These are phyloP conservation scores for Austroboletus novae-zelandiae DNA, from an alignment of 1,284 basidiomycete genomes.

Conservation along the genomic window DNA sequence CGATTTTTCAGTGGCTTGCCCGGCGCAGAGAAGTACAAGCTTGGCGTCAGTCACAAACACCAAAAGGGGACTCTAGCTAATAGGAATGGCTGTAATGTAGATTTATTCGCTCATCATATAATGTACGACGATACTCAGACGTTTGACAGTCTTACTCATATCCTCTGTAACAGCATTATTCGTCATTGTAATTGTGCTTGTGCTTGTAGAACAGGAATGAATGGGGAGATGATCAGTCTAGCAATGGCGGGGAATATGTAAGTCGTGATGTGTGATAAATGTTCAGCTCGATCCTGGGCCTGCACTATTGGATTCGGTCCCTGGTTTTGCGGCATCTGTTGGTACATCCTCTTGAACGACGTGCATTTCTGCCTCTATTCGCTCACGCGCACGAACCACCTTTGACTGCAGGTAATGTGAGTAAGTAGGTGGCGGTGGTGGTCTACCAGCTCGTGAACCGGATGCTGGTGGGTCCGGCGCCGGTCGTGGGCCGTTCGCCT, in stretches of 20 bases:
- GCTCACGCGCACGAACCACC: constrained; percentile 90
- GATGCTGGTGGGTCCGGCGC: constrained; percentile 42
- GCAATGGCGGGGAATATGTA: constrained; percentile 12
- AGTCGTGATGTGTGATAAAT: constrained; percentile 7
- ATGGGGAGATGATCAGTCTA: constrained; percentile 25
- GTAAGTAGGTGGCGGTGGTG: constrained; percentile 47
- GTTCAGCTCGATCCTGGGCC: constrained; percentile 25
- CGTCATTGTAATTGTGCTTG: constrained; percentile 7
- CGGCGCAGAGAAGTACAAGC: constrained; percentile 31
- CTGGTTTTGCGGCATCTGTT: constrained; percentile 16
- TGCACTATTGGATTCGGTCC: constrained; percentile 17
- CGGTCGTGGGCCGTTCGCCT: constrained; percentile 76
- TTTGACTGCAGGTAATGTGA: constrained; percentile 97
- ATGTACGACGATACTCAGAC: not conserved
- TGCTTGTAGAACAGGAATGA: constrained; percentile 18
- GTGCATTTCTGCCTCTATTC: constrained; percentile 85
- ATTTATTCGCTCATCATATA: not conserved
- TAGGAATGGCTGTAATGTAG: not conserved
- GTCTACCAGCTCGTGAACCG: constrained; percentile 34
- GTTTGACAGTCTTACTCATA: not conserved
- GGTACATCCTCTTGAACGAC: constrained; percentile 35
- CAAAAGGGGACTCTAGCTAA: constrained; percentile 5
- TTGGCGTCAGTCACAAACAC: constrained; percentile 19
- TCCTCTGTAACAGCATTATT: constrained; percentile 10
- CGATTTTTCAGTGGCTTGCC: constrained; percentile 43